phyloP scores from a whole-genome alignment of 768 basidiomycete species.

The Tylopilus subfusipes region DNA sequence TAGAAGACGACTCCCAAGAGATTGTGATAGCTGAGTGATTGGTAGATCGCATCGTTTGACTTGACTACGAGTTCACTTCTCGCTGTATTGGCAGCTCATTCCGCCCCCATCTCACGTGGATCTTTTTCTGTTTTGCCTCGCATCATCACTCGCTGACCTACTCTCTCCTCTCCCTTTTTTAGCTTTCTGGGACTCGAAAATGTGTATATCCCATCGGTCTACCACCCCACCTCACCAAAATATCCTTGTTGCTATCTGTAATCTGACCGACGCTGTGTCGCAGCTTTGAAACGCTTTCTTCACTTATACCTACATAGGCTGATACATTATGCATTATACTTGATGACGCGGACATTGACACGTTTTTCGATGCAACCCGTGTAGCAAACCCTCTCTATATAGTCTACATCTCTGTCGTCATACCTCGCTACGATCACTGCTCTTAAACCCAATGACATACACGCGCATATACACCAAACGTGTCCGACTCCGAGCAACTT shows the following conservation, averaged over 20 bases:
- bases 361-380: not conserved
- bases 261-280: not conserved
- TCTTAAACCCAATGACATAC: too few relatives aligned
- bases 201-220: not conserved
- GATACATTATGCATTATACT: not conserved
- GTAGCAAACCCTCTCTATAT: constrained; percentile 14
- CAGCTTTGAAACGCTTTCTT: not conserved
- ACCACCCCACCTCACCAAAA: not conserved
- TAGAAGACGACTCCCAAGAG: constrained; percentile 41
- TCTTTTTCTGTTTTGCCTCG: not conserved
- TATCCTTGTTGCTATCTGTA: not conserved
- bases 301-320: not conserved
- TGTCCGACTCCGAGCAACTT: too few relatives aligned
- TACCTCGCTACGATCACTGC: not conserved
- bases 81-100: constrained; percentile 1
- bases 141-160: constrained; percentile 11
- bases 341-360: constrained; percentile 7
- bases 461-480: too few relatives aligned
- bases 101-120: constrained; percentile 1
- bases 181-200: constrained; percentile 8
- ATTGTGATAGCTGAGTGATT: constrained; percentile 46
- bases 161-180: not conserved
- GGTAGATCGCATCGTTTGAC: constrained; percentile 14
- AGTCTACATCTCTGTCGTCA: not conserved
- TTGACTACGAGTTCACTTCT: constrained; percentile 7